These are phyloP conservation scores for Fraxinus cuspidata DNA, from an alignment of 257 asterid species.

Conservation along the genomic window DNA sequence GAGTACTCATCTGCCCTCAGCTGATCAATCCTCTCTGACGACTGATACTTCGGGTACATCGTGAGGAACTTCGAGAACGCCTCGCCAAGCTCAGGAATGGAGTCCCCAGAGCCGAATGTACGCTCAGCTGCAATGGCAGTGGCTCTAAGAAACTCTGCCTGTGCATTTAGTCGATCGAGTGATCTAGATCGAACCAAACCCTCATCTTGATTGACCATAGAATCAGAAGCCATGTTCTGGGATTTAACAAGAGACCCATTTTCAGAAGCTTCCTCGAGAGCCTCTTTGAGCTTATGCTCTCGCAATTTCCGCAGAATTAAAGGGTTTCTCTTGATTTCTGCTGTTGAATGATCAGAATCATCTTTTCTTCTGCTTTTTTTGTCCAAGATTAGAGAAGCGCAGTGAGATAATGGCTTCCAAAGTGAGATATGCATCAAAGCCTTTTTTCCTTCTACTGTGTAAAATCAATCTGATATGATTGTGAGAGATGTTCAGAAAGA, in stretches of 20 bases:
- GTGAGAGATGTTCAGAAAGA: constrained; percentile 26
- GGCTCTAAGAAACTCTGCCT: constrained; percentile 89
- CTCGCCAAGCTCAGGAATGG: constrained; percentile 66
- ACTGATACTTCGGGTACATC: constrained; percentile 87
- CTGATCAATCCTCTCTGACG: constrained; percentile 86
- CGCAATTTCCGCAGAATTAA: constrained; percentile 69
- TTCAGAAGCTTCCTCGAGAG: constrained; percentile 98
- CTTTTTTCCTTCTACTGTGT: constrained; percentile 4
- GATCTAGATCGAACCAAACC: constrained; percentile 86
- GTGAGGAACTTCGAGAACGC: constrained; percentile 82
- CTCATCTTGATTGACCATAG: constrained; percentile 63
- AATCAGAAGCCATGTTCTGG: constrained; percentile 69
- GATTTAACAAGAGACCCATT: constrained; percentile 88
- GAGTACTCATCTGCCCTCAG: constrained; percentile 87
- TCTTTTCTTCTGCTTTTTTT: constrained; percentile 84
- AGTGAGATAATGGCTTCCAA: constrained; percentile 97
- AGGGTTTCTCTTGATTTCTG: constrained; percentile 68
- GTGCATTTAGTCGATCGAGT: constrained; percentile 84
- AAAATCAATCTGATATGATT: constrained; percentile 27
- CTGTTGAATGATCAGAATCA: constrained; percentile 58
- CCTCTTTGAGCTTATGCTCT: constrained; percentile 86
- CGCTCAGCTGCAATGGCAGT: constrained; percentile 96
- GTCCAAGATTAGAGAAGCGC: constrained; percentile 91
- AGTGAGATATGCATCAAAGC: constrained; percentile 94
- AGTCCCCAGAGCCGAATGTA: constrained; percentile 57